phyloP scores from a whole-genome alignment of 306 rosid genomes.

The Fragaria iinumae region DNA sequence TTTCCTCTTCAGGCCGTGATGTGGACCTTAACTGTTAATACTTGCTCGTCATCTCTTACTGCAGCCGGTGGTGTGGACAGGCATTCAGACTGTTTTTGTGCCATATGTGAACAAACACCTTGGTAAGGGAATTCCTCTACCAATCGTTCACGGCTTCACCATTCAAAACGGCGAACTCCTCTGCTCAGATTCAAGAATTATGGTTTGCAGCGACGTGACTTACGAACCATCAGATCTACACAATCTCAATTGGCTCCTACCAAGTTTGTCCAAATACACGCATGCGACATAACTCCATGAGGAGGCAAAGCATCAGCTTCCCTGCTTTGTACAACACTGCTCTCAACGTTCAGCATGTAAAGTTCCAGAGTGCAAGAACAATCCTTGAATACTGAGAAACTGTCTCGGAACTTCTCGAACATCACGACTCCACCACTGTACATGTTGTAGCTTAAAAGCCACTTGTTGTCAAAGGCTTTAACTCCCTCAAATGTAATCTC shows the following conservation, averaged over 20 bases:
- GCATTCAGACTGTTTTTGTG: conserved; percentile 67
- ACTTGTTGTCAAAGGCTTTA: neutral
- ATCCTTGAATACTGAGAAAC: neutral
- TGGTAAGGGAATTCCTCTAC: conserved; percentile 73
- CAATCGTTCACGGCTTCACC: conserved; percentile 67
- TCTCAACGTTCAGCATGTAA: neutral
- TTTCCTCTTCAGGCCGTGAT: neutral
- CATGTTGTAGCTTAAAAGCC: neutral
- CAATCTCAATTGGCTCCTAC: conserved; percentile 19
- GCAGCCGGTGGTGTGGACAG: conserved; percentile 78
- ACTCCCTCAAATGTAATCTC: neutral
- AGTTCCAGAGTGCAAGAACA: neutral
- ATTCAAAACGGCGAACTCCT: conserved; percentile 59
- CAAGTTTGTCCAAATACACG: neutral
- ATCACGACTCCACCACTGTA: neutral
- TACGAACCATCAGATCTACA: conserved; percentile 35
- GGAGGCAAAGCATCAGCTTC: conserved; percentile 11
- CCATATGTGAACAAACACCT: conserved; percentile 70
- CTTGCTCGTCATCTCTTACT: conserved; percentile 17
- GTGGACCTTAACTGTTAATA: conserved; percentile 4
- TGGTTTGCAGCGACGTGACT: conserved; percentile 60
- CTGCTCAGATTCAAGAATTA: conserved; percentile 55
- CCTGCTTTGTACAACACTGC: conserved; percentile 18
- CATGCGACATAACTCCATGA: neutral
- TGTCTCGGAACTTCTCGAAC: neutral